Evolutionary conservation across 2,329 filamentous ascomycete genomes (phyloP).

Genomic region (Polytolypa hystricis): DNA sequence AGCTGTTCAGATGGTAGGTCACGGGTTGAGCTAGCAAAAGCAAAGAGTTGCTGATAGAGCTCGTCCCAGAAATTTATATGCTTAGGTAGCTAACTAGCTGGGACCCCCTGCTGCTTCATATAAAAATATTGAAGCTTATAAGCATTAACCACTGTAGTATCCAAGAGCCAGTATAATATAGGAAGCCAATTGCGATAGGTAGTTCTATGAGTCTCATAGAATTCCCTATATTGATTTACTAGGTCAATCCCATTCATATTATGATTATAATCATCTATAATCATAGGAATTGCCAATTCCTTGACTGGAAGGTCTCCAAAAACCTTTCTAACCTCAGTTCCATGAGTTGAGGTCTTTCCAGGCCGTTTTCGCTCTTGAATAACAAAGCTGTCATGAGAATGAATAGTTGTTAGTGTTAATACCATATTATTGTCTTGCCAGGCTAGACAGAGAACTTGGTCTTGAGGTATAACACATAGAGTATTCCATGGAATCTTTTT

Average conservation of each 20-base stretch:
- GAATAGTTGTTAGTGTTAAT: not conserved
- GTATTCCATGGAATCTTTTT: not conserved
- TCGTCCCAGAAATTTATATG: no score
- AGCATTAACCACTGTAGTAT: no score
- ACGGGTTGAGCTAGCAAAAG: not conserved
- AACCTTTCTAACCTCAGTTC: not conserved
- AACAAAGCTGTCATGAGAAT: not conserved
- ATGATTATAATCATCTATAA: no score
- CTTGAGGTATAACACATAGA: not conserved
- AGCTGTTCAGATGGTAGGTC: not conserved
- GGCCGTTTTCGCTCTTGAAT: not conserved
- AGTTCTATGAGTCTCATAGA: no score
- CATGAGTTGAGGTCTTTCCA: not conserved
- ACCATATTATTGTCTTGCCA: slow-evolving; percentile 3
- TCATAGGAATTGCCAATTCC: not conserved
- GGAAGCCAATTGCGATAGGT: no score
- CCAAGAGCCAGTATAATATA: no score
- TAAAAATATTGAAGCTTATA: no score
- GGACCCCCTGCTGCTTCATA: no score
- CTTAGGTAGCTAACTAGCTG: no score
- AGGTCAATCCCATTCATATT: no score
- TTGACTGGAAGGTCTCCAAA: not conserved
- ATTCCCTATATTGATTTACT: no score
- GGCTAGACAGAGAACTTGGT: not conserved
- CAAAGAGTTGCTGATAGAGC: slow-evolving; percentile 2